Evolutionary conservation across 805 yeast species (phyloP), one percentile per base, ranked within the genome.

Genomic region (Candida broadrunensis): DNA sequence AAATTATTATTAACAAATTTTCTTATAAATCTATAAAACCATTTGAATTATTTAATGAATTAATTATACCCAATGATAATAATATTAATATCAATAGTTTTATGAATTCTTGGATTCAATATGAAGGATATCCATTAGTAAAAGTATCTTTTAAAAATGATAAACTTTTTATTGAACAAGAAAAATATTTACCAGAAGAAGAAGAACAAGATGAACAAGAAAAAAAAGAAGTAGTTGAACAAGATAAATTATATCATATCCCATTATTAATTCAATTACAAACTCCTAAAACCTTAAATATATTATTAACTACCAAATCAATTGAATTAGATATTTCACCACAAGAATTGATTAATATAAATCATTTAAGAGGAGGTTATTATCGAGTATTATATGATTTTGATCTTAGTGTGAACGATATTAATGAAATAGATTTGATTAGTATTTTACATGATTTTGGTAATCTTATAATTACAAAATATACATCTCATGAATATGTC

Each of bases 161-260:
- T 21, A 42, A 49, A 24, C 24, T 55, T 25, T 15, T 23, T 2
- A 43, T 74, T 17, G 67, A 57, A 30, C 79, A 75, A 49, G 65
- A 67, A 43, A 57, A 73, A 44, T 67, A 48, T 38, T 19, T 56
- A n/a, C 42, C 52, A 12, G 47, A 49, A 12, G 52, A 50, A 5
- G 49, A 51, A 20, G 52, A 57, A n/a, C 50, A 63, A 12, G 48
- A 70, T 27, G 87, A 81, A 54, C n/a, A n/a, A n/a, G n/a, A n/a
- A n/a, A n/a, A n/a, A n/a, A n/a, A n/a, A n/a, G n/a, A n/a, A n/a
- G n/a, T n/a, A n/a, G n/a, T n/a, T n/a, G n/a, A n/a, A n/a, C n/a
- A n/a, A n/a, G 81, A 82, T 49, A 61, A 68, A 31, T 83, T 84
- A 3, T 84, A 67, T 52, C 83, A 81, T 46, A 63, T 84, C 34